Conservation (phyloP, 352 stramenopile genomes). For the Globisporangium splendens region DNA sequence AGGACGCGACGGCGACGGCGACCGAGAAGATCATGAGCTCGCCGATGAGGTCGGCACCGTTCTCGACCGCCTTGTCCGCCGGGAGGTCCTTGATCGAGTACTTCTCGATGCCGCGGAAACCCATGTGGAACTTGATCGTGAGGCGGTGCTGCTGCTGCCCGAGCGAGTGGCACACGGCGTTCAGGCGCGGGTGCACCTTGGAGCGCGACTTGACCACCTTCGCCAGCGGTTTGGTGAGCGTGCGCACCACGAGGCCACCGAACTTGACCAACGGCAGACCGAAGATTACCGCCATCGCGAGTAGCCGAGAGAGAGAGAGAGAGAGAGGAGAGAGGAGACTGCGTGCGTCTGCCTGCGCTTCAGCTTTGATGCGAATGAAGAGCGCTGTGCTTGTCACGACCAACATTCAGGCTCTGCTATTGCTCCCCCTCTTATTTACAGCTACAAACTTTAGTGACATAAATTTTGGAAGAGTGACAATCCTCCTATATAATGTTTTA, state of each 20-base stretch:
- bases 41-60: slow-evolving; percentile 71
- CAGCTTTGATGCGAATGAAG: no score
- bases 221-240: slow-evolving; percentile 82
- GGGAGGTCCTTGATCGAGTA: slow-evolving; percentile 78
- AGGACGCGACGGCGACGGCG: slow-evolving; percentile 56
- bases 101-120: slow-evolving; percentile 69
- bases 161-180: slow-evolving; percentile 49
- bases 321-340: no score
- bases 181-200: slow-evolving; percentile 67
- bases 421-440: no score
- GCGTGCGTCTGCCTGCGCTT: no score
- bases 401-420: no score
- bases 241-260: slow-evolving; percentile 74
- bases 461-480: no score
- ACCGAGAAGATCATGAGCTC: slow-evolving; percentile 82
- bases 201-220: slow-evolving; percentile 89
- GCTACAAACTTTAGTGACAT: no score
- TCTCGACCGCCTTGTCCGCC: slow-evolving; percentile 69
- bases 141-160: slow-evolving; percentile 67
- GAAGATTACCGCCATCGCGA: slow-evolving; percentile 22
- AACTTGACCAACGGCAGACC: slow-evolving; percentile 83
- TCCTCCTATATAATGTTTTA: no score
- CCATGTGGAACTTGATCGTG: slow-evolving; percentile 75
- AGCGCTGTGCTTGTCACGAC: no score
- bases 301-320: no score